phyloP scores from a whole-genome alignment of 129 eudicot species.

The Chrysanthemum makinoi region DNA sequence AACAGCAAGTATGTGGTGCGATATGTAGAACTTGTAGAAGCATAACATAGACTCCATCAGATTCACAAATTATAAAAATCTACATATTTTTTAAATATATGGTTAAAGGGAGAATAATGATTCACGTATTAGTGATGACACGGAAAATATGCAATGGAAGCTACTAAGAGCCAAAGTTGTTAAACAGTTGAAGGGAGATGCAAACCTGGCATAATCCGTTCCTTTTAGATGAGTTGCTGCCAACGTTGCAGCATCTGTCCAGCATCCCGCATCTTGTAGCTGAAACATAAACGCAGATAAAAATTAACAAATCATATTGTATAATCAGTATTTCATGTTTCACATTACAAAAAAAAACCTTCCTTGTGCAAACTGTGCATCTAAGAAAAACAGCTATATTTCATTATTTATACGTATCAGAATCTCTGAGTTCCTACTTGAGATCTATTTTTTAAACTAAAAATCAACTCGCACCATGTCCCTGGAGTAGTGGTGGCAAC shows the following conservation, averaged over 20 bases:
- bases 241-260: conserved; percentile 99
- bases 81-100: no score
- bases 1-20: no score
- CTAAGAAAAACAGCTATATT: background rate
- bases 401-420: no score
- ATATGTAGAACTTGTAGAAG: no score
- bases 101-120: background rate
- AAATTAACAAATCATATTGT: conserved; percentile 5
- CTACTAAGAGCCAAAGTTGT: background rate
- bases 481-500: no score
- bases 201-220: conserved; percentile 86
- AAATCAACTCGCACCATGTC: no score
- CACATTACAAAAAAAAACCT: background rate
- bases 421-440: background rate
- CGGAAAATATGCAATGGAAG: conserved; percentile 6
- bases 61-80: no score
- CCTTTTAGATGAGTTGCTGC: conserved; percentile 97
- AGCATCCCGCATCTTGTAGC: conserved; percentile 99
- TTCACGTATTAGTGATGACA: background rate
- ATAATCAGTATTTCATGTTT: background rate
- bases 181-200: conserved; percentile 17
- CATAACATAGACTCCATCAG: no score
- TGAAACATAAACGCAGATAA: conserved; percentile 34
- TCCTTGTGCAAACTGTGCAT: background rate
- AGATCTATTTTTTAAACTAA: background rate